Evolutionary conservation across 257 asterid species (phyloP), one percentile per base, ranked within the genome.

Genomic region (Schizonepeta tenuifolia): DNA sequence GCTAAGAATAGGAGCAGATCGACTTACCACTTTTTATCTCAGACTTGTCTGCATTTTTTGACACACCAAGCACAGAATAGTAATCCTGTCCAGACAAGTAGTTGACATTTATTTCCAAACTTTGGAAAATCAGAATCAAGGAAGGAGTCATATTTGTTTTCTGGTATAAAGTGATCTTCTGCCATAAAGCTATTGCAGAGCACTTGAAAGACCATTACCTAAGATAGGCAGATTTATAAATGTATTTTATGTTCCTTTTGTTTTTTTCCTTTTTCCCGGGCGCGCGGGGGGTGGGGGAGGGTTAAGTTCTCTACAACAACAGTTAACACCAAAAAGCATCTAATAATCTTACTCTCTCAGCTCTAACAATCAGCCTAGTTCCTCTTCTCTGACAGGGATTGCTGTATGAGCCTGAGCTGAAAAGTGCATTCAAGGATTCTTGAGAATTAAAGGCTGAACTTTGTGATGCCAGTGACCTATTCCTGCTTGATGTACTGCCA

Each of bases 21-120:
- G 31, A 86, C 93, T 78, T 71, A 92, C 99, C 95, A 73, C 88
- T 95, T 85, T 95, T 95, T 77, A 95, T 88, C 40, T 95, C 99
- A 15, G 99, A 72, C 79, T 95, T 95, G 92, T 85, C 87, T n/a
- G 99, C 72, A 70, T 51, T 85, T 82, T 85, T 92, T 9, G 99
- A 88, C 57, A 95, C 98, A 31, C 99, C 98, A 70, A 95, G 97
- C 77, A 92, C 90, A 17, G 91, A 53, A 79, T 95, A 95, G 80
- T 86, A 95, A 83, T 95, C 97, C 99, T 95, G 92, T 56, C 17
- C 43, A 67, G 17, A 11, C 17, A 56, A 26, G 17, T 20, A 67
- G 70, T 79, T 55, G 61, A 58, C 26, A 10, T 20, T 14, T 54
- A 73, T 65, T 38, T 65, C 33, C 44, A 59, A 22, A 53, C 4